These are phyloP conservation scores for Neurospora crassa DNA, from an alignment of 2,329 filamentous ascomycete genomes.

Conservation along the genomic window DNA sequence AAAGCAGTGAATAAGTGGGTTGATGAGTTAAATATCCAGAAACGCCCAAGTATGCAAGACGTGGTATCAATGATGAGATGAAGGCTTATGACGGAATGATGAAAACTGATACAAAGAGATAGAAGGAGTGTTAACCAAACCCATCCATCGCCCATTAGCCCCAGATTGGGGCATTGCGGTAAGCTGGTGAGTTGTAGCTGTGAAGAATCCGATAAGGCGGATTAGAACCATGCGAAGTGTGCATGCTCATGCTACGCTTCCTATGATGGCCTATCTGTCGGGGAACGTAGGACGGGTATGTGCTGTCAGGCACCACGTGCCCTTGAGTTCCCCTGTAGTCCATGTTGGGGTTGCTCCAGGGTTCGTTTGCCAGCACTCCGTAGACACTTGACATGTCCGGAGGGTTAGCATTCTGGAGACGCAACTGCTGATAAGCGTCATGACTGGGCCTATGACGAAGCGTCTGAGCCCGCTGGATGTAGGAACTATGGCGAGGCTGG, in stretches of 20 bases:
- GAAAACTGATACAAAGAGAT: neutral
- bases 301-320: slow-evolving; percentile 22
- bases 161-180: slow-evolving; percentile 46
- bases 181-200: slow-evolving; percentile 50
- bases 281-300: slow-evolving; percentile 24
- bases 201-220: slow-evolving; percentile 43
- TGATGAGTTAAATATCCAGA: neutral
- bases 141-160: slow-evolving; percentile 23
- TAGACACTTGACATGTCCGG: slow-evolving; percentile 21
- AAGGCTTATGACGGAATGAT: neutral
- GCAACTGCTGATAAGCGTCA: slow-evolving; percentile 19
- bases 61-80: neutral
- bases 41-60: neutral
- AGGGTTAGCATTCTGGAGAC: slow-evolving; percentile 10
- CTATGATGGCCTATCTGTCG: slow-evolving; percentile 26
- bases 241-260: slow-evolving; percentile 28
- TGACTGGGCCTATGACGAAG: slow-evolving; percentile 26
- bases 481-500: slow-evolving; percentile 13
- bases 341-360: slow-evolving; percentile 20
- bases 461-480: slow-evolving; percentile 7
- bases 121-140: neutral
- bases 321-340: slow-evolving; percentile 13
- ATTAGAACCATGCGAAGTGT: slow-evolving; percentile 13
- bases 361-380: slow-evolving; percentile 13
- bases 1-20: neutral